These are phyloP conservation scores for Sanguinoderma infundibulare DNA, from an alignment of 1,284 basidiomycete species.

Conservation along the genomic window DNA sequence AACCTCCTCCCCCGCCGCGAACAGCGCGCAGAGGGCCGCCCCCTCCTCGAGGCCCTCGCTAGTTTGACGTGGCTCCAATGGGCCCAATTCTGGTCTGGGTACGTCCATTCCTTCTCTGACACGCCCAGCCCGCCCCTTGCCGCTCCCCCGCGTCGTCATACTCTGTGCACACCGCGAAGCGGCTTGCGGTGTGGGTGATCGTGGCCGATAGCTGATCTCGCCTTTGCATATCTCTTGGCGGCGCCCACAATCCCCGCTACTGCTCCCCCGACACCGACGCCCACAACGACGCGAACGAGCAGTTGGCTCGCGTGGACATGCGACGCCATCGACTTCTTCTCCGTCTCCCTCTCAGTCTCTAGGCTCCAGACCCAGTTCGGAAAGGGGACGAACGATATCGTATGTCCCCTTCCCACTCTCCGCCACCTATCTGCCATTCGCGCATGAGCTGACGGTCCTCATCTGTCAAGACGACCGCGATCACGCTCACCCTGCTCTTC, in stretches of 20 bases:
- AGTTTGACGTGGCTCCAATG: slow-evolving; percentile 50
- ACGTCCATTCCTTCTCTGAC: slow-evolving; percentile 23
- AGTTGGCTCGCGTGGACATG: slow-evolving; percentile 84
- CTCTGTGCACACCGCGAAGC: background rate
- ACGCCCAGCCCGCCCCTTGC: background rate
- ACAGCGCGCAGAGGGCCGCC: slow-evolving; percentile 33
- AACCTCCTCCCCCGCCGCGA: slow-evolving; percentile 46
- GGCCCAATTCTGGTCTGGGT: slow-evolving; percentile 52
- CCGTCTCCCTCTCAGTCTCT: slow-evolving; percentile 75
- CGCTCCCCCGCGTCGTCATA: background rate
- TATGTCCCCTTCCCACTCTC: slow-evolving; percentile 37
- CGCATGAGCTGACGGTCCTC: background rate
- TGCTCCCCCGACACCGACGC: background rate
- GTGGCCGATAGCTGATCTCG: slow-evolving; percentile 8
- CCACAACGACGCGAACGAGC: slow-evolving; percentile 7
- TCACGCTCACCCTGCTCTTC: slow-evolving; percentile 93
- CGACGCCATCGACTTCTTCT: slow-evolving; percentile 86
- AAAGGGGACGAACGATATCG: slow-evolving; percentile 52
- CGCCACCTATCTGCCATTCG: background rate
- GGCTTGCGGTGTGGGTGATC: background rate
- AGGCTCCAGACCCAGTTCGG: slow-evolving; percentile 59
- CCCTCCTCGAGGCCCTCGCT: slow-evolving; percentile 42
- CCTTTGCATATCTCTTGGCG: slow-evolving; percentile 12
- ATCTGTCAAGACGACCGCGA: slow-evolving; percentile 67
- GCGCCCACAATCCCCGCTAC: slow-evolving; percentile 12